phyloP scores from a whole-genome alignment of 2,329 filamentous ascomycete species.

The Zasmidium cellare region DNA sequence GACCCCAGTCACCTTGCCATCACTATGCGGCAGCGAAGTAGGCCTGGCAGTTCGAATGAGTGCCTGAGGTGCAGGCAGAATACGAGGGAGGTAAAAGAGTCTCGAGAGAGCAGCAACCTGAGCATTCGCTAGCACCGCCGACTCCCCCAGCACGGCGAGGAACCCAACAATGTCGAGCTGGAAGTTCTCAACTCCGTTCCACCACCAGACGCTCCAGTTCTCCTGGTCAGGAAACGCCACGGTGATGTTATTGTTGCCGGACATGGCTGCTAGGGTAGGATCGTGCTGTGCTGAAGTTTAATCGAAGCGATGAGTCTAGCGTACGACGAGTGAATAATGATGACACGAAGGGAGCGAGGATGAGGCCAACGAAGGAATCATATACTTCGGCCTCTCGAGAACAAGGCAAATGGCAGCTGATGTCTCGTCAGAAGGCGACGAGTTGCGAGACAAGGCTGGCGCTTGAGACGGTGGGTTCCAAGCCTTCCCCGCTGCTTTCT shows the following conservation, averaged over 20 bases:
- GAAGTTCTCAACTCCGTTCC: constrained; percentile 38
- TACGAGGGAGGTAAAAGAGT: constrained; percentile 51
- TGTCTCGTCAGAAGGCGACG: background rate
- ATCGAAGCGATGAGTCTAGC: background rate
- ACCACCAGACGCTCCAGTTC: constrained; percentile 37
- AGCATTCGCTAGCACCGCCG: constrained; percentile 50
- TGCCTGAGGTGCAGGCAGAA: constrained; percentile 53
- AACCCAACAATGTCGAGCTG: constrained; percentile 59
- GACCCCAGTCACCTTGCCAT: constrained; percentile 46
- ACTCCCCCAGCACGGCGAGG: constrained; percentile 55
- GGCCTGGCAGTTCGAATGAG: constrained; percentile 49
- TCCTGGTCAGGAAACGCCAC: constrained; percentile 25
- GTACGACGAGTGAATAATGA: background rate
- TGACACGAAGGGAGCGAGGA: background rate
- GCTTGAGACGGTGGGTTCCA: background rate
- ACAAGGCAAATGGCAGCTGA: background rate
- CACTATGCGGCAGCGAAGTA: constrained; percentile 40
- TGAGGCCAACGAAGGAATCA: background rate
- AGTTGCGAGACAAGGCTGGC: constrained; percentile 1
- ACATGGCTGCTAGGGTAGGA: constrained; percentile 14
- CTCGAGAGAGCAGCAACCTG: constrained; percentile 52
- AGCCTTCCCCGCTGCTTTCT: background rate
- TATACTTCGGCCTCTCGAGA: background rate
- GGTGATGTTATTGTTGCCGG: constrained; percentile 29
- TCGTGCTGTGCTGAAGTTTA: background rate